Evolutionary conservation across 768 basidiomycete genomes (phyloP).

Genomic region (Hebeloma cylindrosporum): DNA sequence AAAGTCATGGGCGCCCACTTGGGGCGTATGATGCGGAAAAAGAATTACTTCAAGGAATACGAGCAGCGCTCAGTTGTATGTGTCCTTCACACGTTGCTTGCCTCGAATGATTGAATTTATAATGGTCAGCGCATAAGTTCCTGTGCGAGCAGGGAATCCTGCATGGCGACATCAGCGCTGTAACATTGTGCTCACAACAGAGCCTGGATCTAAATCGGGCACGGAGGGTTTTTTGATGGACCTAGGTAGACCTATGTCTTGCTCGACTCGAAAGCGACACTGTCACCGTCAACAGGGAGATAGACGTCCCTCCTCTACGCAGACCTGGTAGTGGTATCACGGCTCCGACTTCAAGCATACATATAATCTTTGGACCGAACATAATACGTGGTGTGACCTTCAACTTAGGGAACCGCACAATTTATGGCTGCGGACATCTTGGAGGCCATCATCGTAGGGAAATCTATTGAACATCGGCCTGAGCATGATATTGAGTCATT

Average conservation of each 20-base stretch:
- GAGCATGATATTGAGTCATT: not conserved
- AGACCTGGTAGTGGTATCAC: not conserved
- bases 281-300: not conserved
- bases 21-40: not conserved
- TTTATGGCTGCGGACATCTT: not conserved
- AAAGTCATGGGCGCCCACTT: slow-evolving; percentile 1
- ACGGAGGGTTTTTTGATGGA: slow-evolving; percentile 1
- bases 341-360: too few relatives aligned
- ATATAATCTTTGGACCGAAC: too few relatives aligned
- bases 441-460: not conserved
- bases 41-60: slow-evolving; percentile 1
- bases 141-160: not conserved
- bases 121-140: not conserved
- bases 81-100: not conserved
- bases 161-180: not conserved
- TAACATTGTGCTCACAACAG: slow-evolving; percentile 4
- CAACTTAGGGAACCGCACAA: not conserved
- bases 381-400: too few relatives aligned
- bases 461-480: not conserved
- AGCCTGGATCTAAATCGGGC: not conserved
- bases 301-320: too few relatives aligned
- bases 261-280: too few relatives aligned
- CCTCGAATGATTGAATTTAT: not conserved
- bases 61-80: not conserved
- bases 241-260: slow-evolving; percentile 1